Base-by-base conservation (phyloP, 176 grass and related monocot genomes). In the Eremochloa ophiuroides region DNA sequence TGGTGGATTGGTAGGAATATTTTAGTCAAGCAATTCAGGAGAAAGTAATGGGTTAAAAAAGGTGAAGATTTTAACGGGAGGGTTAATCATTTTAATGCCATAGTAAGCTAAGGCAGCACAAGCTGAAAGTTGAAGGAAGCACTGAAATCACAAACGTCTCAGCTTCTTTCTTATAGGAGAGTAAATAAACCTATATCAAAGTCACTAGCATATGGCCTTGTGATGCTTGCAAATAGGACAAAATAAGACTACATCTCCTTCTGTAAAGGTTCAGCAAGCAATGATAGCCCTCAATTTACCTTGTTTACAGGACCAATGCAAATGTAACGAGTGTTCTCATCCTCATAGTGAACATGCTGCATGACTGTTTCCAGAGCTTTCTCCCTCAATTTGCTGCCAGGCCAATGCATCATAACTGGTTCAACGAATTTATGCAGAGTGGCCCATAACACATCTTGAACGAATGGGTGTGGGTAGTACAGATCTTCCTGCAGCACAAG, bases 301-400 rank as follows among this genome's bases (percentile, higher is more conserved):
- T 98, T 98, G 86, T 95, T 98, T 33, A 98, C 96, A 66, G 93
- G 90, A 91, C 93, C 96, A 74, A 95, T 95, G 84, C 96, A 98
- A 73, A 95, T 82, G 72, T 98, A 98, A 73, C 93, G 82, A 59
- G 90, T 98, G 82, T 95, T 98, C 75, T 93, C 96, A 88, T 98
- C 96, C 85, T 98, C 96, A 84, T 98, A 98, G 83, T 95, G 96
- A 86, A 98, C 85, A 74, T 98, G 96, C 59, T 98, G 71, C 53
- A 98, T 98, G 47, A 71, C 88, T 82, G 76, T 85, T 63, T 86
- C 47, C 77, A 98, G 42, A 89, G 95, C 76, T 82, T 89, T 95
- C 70, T 93, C 86, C 74, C 93, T 91, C 75, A 98, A 71, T 88
- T 86, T 95, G 79, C 53, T 88, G 67, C 95, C 92, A 77, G 95